Percentiles rank a stretch among this genome's conserved stretches.
Conservation (phyloP, 495 filamentous ascomycete species). For the Zalerion maritima region DNA sequence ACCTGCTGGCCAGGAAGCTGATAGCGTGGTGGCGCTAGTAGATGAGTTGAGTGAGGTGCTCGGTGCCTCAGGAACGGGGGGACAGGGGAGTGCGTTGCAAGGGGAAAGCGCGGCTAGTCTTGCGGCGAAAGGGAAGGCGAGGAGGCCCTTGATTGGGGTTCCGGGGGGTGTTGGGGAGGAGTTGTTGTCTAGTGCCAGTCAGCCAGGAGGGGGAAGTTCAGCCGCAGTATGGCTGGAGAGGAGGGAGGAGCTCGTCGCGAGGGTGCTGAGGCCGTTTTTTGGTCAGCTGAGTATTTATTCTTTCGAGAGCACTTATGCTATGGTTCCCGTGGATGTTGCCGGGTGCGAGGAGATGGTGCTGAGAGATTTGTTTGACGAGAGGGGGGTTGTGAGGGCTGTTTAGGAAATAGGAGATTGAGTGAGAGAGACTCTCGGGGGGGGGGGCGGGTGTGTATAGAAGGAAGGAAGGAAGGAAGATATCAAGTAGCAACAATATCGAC, state of each 20-base stretch:
- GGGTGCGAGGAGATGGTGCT: slow-evolving; percentile 55
- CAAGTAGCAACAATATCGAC: neutral
- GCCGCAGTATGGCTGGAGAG: slow-evolving; percentile 30
- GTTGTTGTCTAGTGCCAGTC: no score
- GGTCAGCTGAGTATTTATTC: slow-evolving; percentile 78
- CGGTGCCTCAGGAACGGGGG: slow-evolving; percentile 30
- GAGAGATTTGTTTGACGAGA: slow-evolving; percentile 74
- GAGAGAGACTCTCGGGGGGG: neutral
- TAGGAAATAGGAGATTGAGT: slow-evolving; percentile 9
- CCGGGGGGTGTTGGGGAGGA: slow-evolving; percentile 34
- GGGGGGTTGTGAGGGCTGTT: slow-evolving; percentile 40
- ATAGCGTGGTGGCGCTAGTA: slow-evolving; percentile 63
- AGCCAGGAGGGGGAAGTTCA: slow-evolving; percentile 12
- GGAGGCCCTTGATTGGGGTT: slow-evolving; percentile 30
- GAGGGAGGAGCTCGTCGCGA: slow-evolving; percentile 57
- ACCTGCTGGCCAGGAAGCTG: no score
- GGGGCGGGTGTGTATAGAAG: slow-evolving; percentile 1
- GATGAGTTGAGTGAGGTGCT: slow-evolving; percentile 78
- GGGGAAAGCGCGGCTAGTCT: slow-evolving; percentile 17
- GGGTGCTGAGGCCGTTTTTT: slow-evolving; percentile 77
- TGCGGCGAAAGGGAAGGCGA: slow-evolving; percentile 11
- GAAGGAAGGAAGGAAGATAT: neutral
- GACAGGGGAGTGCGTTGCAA: slow-evolving; percentile 8
- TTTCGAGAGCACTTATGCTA: slow-evolving; percentile 83
- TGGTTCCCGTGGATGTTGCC: slow-evolving; percentile 54